phyloP scores from a whole-genome alignment of 352 stramenopile genomes.

The Pythium sp. region DNA sequence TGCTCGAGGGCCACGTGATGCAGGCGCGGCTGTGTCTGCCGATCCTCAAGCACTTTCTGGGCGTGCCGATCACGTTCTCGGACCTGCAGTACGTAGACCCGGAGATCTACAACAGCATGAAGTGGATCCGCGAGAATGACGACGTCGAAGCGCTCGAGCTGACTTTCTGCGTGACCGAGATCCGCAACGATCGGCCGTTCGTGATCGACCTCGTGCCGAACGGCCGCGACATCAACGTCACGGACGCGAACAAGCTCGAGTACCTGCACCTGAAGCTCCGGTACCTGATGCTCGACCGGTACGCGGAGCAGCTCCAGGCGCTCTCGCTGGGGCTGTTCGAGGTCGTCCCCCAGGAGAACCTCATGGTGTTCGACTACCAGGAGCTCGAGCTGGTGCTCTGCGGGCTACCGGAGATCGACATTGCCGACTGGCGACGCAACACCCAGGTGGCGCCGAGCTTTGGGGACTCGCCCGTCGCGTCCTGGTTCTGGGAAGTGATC shows the following conservation, averaged over 20 bases:
- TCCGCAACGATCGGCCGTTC: conserved; percentile 70
- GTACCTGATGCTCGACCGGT: conserved; percentile 94
- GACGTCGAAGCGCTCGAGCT: conserved; percentile 67
- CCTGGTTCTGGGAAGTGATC: conserved; percentile 73
- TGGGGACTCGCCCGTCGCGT: conserved; percentile 49
- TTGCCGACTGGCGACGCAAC: conserved; percentile 79
- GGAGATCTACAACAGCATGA: conserved; percentile 78
- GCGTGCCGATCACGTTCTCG: conserved; percentile 82
- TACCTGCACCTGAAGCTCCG: conserved; percentile 96
- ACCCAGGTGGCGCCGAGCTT: conserved; percentile 86
- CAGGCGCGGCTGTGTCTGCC: conserved; percentile 81
- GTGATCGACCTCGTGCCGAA: conserved; percentile 79
- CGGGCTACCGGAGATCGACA: conserved; percentile 74
- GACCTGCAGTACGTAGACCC: conserved; percentile 89
- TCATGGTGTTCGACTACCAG: conserved; percentile 82
- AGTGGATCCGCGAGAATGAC: conserved; percentile 84
- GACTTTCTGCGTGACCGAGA: conserved; percentile 83
- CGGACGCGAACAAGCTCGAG: conserved; percentile 97
- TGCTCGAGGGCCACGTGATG: conserved; percentile 95
- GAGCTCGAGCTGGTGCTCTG: conserved; percentile 81
- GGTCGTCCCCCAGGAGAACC: conserved; percentile 90
- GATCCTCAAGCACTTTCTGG: conserved; percentile 82
- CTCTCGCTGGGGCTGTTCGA: conserved; percentile 94
- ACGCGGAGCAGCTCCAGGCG: conserved; percentile 92
- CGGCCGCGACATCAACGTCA: conserved; percentile 78